Conservation (phyloP, 306 rosid species). For the Vigna trinervia region DNA sequence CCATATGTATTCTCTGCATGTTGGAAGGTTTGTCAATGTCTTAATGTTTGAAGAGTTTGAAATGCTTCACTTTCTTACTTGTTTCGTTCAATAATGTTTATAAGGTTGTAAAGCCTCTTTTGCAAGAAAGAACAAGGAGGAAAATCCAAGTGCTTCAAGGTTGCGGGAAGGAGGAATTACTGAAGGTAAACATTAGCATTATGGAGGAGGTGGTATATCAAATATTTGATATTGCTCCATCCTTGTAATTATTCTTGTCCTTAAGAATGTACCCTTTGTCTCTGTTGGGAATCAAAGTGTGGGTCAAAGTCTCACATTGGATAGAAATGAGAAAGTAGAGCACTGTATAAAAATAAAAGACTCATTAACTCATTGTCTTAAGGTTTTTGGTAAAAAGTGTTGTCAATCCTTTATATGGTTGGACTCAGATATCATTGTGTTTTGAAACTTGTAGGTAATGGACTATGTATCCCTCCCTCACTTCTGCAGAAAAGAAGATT, state of each 20-base stretch:
- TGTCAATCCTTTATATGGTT: too few relatives aligned
- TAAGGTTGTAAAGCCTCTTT: slow-evolving; percentile 94
- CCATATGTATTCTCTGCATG: slow-evolving; percentile 96
- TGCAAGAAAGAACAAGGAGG: slow-evolving; percentile 94
- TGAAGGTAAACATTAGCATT: slow-evolving; percentile 57
- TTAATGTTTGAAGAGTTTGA: slow-evolving; percentile 5
- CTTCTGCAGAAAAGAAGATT: slow-evolving; percentile 78
- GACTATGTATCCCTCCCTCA: slow-evolving; percentile 89
- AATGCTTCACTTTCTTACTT: slow-evolving; percentile 16
- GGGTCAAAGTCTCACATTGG: too few relatives aligned
- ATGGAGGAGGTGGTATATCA: not conserved
- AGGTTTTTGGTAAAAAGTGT: too few relatives aligned
- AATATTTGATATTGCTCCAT: not conserved
- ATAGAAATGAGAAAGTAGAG: too few relatives aligned
- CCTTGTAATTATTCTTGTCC: not conserved
- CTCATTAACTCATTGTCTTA: too few relatives aligned
- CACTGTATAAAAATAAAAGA: too few relatives aligned
- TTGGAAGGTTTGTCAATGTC: slow-evolving; percentile 83
- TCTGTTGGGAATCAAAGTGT: too few relatives aligned
- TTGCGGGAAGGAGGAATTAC: slow-evolving; percentile 89
- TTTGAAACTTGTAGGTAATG: slow-evolving; percentile 67
- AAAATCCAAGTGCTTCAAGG: slow-evolving; percentile 90
- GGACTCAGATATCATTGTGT: not conserved
- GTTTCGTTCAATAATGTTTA: slow-evolving; percentile 17
- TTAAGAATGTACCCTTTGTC: not conserved